Conservation (phyloP, 495 filamentous ascomycete species). For the Aspergillus olivimuriae region DNA sequence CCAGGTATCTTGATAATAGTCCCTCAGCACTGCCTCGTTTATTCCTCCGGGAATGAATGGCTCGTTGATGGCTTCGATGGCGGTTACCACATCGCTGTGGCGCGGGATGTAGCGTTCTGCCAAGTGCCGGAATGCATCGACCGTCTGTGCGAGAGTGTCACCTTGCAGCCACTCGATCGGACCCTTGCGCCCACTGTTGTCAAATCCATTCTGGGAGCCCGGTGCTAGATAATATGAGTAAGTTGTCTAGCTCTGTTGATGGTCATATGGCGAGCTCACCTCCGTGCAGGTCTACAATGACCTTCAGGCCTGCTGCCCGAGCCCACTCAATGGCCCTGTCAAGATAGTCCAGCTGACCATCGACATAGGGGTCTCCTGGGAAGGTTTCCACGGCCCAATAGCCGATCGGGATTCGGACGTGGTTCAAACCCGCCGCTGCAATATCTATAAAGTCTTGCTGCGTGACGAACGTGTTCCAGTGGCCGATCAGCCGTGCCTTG, state of each 20-base stretch:
- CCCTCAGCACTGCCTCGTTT: slow-evolving; percentile 43
- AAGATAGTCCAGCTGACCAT: slow-evolving; percentile 63
- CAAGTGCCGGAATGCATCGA: slow-evolving; percentile 52
- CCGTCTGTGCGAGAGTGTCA: slow-evolving; percentile 48
- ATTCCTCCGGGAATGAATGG: slow-evolving; percentile 51
- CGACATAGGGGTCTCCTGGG: slow-evolving; percentile 61
- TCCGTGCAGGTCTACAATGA: slow-evolving; percentile 67
- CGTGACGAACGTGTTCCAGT: slow-evolving; percentile 63
- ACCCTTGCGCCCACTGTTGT: slow-evolving; percentile 66
- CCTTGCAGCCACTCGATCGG: slow-evolving; percentile 57
- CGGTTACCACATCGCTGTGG: slow-evolving; percentile 59
- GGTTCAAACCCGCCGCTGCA: slow-evolving; percentile 58
- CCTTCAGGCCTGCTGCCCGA: slow-evolving; percentile 51
- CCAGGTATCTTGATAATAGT: slow-evolving; percentile 62
- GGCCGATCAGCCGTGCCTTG: slow-evolving; percentile 36
- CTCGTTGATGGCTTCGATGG: slow-evolving; percentile 71
- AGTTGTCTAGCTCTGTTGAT: no score
- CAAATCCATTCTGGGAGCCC: slow-evolving; percentile 77
- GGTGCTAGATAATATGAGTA: slow-evolving; percentile 47
- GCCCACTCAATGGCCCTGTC: slow-evolving; percentile 67
- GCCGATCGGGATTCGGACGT: slow-evolving; percentile 72
- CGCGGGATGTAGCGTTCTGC: slow-evolving; percentile 48
- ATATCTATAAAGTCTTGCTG: slow-evolving; percentile 63
- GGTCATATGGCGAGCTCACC: slow-evolving; percentile 38
- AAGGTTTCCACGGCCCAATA: slow-evolving; percentile 65